These are phyloP conservation scores for Suhomyces anneliseae DNA, from an alignment of 1,139 yeast species.

Conservation along the genomic window DNA sequence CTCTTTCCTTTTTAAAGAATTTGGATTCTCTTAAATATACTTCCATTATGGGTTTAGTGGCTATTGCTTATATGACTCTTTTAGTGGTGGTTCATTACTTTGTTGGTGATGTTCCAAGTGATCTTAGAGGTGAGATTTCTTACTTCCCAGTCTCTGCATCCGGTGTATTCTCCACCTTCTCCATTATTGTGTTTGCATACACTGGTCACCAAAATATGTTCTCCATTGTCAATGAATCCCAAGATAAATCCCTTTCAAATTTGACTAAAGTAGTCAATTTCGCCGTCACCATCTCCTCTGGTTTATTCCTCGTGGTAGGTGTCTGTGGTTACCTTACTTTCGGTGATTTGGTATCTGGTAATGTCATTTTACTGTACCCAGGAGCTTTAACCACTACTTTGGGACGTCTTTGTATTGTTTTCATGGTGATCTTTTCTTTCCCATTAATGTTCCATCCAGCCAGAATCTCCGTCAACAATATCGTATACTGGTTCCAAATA, in stretches of 20 bases:
- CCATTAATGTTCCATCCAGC: conserved; percentile 95
- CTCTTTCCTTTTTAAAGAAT: conserved; percentile 44
- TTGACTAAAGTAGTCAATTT: conserved; percentile 52
- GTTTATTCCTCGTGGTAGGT: conserved; percentile 41
- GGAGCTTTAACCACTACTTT: conserved; percentile 49
- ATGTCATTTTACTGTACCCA: conserved; percentile 71
- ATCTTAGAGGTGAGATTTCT: conserved; percentile 54
- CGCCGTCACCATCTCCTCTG: conserved; percentile 47
- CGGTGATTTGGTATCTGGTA: conserved; percentile 58
- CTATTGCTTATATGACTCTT: conserved; percentile 40
- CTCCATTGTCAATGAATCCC: conserved; percentile 51
- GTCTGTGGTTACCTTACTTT: conserved; percentile 46
- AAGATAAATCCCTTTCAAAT: conserved; percentile 51
- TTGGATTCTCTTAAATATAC: conserved; percentile 48
- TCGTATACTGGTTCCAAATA: conserved; percentile 51
- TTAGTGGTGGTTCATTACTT: conserved; percentile 39
- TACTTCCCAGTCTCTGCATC: conserved; percentile 57
- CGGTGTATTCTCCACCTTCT: conserved; percentile 63
- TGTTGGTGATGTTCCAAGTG: conserved; percentile 44
- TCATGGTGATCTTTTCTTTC: conserved; percentile 83
- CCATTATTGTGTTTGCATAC: conserved; percentile 49
- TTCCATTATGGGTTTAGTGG: conserved; percentile 41
- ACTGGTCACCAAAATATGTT: conserved; percentile 55
- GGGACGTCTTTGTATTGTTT: conserved; percentile 74
- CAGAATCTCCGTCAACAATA: conserved; percentile 77